These are phyloP conservation scores for Rutidosis leptorrhynchoides DNA, from an alignment of 129 eudicot species.

Conservation along the genomic window DNA sequence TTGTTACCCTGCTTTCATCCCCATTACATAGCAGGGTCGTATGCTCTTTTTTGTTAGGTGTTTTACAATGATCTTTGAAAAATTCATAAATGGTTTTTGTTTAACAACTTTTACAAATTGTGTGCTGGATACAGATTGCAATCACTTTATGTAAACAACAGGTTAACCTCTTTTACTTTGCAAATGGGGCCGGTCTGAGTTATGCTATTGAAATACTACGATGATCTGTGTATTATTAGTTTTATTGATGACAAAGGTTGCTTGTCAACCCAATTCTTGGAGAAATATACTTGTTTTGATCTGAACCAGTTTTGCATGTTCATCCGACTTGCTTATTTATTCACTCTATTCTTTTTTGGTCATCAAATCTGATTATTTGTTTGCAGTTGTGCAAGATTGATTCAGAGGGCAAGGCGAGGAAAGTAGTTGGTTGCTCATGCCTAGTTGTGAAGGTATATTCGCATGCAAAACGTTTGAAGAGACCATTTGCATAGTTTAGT, in stretches of 20 bases:
- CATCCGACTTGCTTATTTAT: not conserved
- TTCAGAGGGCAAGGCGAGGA: conserved; percentile 93
- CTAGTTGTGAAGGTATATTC: conserved; percentile 81
- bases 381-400: conserved; percentile 95
- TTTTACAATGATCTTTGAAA: not conserved
- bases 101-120: not conserved
- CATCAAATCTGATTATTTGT: not conserved
- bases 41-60: not conserved
- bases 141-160: too few relatives aligned
- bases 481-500: too few relatives aligned
- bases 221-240: too few relatives aligned
- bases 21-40: too few relatives aligned
- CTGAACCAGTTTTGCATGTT: not conserved
- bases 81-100: not conserved
- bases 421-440: conserved; percentile 94
- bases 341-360: not conserved
- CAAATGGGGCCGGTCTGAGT: not conserved
- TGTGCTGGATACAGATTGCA: not conserved
- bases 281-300: too few relatives aligned
- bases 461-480: not conserved
- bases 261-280: not conserved
- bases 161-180: too few relatives aligned
- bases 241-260: not conserved
- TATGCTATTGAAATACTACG: not conserved
- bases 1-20: not conserved